A percentile compares a stretch with the other conserved stretches of the same genome.
Evolutionary conservation across 371 early-diverging fungal species (phyloP).

Genomic region (Mortierella sp.): DNA sequence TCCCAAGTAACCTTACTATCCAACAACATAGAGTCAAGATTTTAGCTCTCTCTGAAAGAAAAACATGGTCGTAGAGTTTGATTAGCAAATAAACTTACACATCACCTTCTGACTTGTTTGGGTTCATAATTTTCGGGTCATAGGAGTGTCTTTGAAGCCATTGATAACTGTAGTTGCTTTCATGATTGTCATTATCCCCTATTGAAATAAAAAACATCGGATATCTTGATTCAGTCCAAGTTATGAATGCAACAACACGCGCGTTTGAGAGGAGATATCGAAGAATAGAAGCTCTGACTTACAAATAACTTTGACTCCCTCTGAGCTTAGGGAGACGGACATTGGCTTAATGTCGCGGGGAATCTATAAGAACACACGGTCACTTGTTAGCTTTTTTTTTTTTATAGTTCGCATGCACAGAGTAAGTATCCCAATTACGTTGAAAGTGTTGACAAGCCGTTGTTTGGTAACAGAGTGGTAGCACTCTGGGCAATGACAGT

Average conservation of each 20-base stretch:
- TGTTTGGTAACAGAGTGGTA: constrained; percentile 86
- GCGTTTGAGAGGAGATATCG: neutral
- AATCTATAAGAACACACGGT: constrained; percentile 57
- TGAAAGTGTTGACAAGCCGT: constrained; percentile 80
- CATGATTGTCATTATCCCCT: constrained; percentile 75
- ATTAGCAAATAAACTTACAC: constrained; percentile 25
- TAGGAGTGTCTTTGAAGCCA: constrained; percentile 84
- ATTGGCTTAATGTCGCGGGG: constrained; percentile 75
- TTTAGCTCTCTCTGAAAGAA: neutral
- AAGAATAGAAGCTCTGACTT: constrained; percentile 22
- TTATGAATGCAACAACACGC: neutral
- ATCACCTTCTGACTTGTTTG: constrained; percentile 42
- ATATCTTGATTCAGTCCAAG: neutral
- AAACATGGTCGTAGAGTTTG: neutral
- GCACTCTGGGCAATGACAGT: constrained; percentile 86
- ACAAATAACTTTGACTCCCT: constrained; percentile 55
- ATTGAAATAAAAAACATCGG: neutral
- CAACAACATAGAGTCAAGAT: no score
- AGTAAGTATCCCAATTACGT: constrained; percentile 22
- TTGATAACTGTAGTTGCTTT: constrained; percentile 67
- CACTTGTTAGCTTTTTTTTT: neutral
- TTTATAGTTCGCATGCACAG: neutral
- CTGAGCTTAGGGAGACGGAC: constrained; percentile 53
- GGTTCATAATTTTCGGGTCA: constrained; percentile 63
- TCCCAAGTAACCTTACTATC: constrained; percentile 60